A percentile compares a stretch with the other conserved stretches of the same genome.
Conservation (phyloP, 2,329 filamentous ascomycete genomes). For the Botrytis squamosa region DNA sequence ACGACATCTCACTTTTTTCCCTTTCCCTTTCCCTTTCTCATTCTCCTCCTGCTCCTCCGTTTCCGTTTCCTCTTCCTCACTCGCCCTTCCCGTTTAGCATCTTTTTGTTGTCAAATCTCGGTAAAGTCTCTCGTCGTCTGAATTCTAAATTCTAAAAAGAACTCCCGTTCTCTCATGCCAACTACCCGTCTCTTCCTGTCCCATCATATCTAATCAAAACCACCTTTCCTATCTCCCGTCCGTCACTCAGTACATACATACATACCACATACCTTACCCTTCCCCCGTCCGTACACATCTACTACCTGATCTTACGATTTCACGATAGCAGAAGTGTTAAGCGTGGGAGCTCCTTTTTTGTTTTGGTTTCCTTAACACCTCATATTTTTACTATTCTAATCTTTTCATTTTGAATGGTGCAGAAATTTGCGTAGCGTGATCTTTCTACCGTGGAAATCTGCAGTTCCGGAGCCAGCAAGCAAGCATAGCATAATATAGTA, state of each 20-base stretch:
- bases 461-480: conserved; percentile 11
- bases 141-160: not conserved
- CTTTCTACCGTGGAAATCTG: conserved; percentile 13
- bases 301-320: conserved; percentile 3
- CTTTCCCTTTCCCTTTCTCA: not conserved
- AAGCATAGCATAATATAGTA: conserved; percentile 7
- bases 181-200: conserved; percentile 11
- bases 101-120: conserved; percentile 11
- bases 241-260: conserved; percentile 1
- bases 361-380: not conserved
- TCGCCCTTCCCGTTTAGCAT: not conserved
- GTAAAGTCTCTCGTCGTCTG: conserved; percentile 14
- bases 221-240: conserved; percentile 7
- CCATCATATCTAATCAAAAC: conserved; percentile 11
- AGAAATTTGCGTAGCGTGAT: conserved; percentile 18
- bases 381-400: conserved; percentile 1
- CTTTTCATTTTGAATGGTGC: conserved; percentile 12
- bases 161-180: conserved; percentile 7
- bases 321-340: not conserved
- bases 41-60: not conserved
- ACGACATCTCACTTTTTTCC: conserved; percentile 22
- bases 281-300: not conserved
- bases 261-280: not conserved
- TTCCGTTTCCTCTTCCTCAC: conserved; percentile 3
- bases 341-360: conserved; percentile 2